phyloP scores from a whole-genome alignment of 208 protist species.

The Acanthamoeba triangularis region DNA sequence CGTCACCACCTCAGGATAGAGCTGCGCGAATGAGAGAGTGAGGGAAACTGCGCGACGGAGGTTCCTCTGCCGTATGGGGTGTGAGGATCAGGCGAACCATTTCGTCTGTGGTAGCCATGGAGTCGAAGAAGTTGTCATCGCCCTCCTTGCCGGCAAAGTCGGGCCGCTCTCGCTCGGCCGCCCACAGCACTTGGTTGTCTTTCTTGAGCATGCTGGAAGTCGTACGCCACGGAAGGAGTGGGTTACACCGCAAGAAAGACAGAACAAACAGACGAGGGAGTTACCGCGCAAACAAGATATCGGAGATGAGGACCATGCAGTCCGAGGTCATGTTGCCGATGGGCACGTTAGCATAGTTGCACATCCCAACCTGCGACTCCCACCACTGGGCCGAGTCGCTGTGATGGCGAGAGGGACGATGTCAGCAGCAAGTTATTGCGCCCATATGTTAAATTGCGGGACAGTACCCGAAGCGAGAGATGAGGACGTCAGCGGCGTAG shows the following conservation, averaged over 20 bases:
- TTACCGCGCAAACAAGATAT: constrained; percentile 84
- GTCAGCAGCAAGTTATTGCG: too few species aligned
- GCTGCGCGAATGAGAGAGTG: neutral
- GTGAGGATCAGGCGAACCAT: constrained; percentile 6
- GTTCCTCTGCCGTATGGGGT: neutral
- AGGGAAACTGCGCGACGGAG: neutral
- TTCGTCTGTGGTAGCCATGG: constrained; percentile 76
- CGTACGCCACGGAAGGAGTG: neutral
- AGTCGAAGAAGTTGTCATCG: constrained; percentile 87
- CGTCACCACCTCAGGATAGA: constrained; percentile 83
- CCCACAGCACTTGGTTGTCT: constrained; percentile 89
- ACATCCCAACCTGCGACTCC: constrained; percentile 79
- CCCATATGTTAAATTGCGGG: neutral
- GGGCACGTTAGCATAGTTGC: constrained; percentile 89
- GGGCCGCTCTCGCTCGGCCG: constrained; percentile 83
- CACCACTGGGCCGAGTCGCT: constrained; percentile 77
- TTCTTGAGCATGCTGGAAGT: constrained; percentile 69
- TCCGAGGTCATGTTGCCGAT: constrained; percentile 89
- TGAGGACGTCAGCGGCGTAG: constrained; percentile 54
- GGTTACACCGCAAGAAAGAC: neutral
- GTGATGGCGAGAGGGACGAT: neutral
- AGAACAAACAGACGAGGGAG: neutral
- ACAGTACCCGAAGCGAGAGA: constrained; percentile 49
- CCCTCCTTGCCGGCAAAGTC: constrained; percentile 91
- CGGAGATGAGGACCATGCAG: constrained; percentile 74